A percentile compares a stretch with the other conserved stretches of the same genome.
These are phyloP conservation scores for Myochromella boudieri DNA, from an alignment of 768 basidiomycete genomes.

Conservation along the genomic window DNA sequence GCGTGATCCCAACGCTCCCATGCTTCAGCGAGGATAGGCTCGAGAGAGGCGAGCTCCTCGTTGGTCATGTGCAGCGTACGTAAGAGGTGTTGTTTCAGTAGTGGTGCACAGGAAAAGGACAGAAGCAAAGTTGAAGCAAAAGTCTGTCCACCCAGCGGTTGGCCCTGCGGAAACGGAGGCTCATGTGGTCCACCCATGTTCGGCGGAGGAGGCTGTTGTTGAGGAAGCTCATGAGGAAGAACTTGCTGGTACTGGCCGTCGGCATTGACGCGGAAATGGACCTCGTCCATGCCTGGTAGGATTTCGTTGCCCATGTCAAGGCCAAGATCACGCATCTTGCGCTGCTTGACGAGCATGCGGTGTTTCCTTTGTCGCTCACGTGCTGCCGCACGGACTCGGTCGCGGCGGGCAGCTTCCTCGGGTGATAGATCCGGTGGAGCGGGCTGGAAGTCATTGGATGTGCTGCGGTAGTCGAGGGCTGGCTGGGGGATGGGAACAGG, in stretches of 20 bases:
- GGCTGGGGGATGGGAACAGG: slow-evolving; percentile 19
- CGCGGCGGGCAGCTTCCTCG: slow-evolving; percentile 67
- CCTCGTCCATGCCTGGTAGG: slow-evolving; percentile 61
- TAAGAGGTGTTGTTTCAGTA: slow-evolving; percentile 74
- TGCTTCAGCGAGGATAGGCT: slow-evolving; percentile 79
- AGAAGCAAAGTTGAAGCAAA: slow-evolving; percentile 79
- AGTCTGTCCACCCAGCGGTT: slow-evolving; percentile 63
- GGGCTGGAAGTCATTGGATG: slow-evolving; percentile 17
- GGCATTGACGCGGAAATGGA: slow-evolving; percentile 58
- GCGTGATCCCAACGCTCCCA: slow-evolving; percentile 88
- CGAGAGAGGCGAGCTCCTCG: slow-evolving; percentile 76
- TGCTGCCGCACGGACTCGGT: slow-evolving; percentile 73
- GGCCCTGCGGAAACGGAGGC: slow-evolving; percentile 62
- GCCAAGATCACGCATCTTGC: slow-evolving; percentile 81
- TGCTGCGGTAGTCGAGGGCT: slow-evolving; percentile 10
- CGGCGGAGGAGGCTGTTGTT: slow-evolving; percentile 38
- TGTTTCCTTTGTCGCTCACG: slow-evolving; percentile 84
- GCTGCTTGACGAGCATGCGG: slow-evolving; percentile 72
- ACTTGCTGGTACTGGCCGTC: slow-evolving; percentile 47
- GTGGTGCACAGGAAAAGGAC: slow-evolving; percentile 72
- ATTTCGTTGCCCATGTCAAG: slow-evolving; percentile 80
- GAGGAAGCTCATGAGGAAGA: slow-evolving; percentile 41
- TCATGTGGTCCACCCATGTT: slow-evolving; percentile 38
- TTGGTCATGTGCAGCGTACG: slow-evolving; percentile 72
- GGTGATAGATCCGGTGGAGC: slow-evolving; percentile 41